Evolutionary conservation across 352 stramenopile genomes (phyloP).

Genomic region (Phytophthora pinifolia): DNA sequence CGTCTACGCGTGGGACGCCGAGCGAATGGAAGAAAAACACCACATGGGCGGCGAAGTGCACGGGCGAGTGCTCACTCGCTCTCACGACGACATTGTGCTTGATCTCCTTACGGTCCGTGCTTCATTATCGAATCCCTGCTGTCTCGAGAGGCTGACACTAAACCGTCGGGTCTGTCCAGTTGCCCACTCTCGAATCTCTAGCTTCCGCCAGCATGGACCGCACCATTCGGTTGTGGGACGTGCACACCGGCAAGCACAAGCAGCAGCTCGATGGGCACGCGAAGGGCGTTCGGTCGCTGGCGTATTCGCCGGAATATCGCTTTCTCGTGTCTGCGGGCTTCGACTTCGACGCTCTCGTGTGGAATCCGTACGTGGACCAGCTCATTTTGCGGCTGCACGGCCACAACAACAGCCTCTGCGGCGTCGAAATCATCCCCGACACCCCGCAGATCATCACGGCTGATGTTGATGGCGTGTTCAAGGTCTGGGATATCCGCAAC

Average conservation of each 20-base stretch:
- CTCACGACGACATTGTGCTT: conserved; percentile 88
- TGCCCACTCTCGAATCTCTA: conserved; percentile 78
- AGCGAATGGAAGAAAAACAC: conserved; percentile 83
- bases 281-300: conserved; percentile 79
- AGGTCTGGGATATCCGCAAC: conserved; percentile 91
- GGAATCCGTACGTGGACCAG: conserved; percentile 90
- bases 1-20: conserved; percentile 84
- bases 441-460: conserved; percentile 87
- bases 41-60: conserved; percentile 74
- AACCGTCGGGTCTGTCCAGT: conserved; percentile 25
- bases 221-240: conserved; percentile 89
- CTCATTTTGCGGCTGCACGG: conserved; percentile 85
- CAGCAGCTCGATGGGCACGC: conserved; percentile 83
- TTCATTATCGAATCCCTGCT: conserved; percentile 4
- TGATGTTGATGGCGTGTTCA: conserved; percentile 83
- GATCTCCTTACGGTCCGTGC: conserved; percentile 67
- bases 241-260: conserved; percentile 83
- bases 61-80: conserved; percentile 59
- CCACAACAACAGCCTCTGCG: conserved; percentile 85
- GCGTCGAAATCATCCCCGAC: conserved; percentile 85
- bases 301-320: conserved; percentile 84
- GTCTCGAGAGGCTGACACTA: background rate
- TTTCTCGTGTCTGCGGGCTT: conserved; percentile 88
- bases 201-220: conserved; percentile 88
- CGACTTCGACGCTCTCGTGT: conserved; percentile 88